Evolutionary conservation across 1,139 yeast genomes (phyloP).

Genomic region (Geotrichum fermentans): DNA sequence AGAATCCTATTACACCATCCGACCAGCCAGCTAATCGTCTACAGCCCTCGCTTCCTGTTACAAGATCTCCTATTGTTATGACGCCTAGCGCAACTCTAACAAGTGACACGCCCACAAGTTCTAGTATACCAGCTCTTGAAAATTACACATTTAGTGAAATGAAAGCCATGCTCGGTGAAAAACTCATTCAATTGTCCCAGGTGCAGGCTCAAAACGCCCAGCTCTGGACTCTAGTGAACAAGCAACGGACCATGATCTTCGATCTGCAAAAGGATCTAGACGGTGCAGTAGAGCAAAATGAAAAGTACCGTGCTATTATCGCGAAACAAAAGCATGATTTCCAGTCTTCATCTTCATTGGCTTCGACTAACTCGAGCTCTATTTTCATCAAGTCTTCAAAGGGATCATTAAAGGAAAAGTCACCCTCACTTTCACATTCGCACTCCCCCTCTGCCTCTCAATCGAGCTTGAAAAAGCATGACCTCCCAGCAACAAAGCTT

Average conservation of each 20-base stretch:
- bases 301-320: conserved; percentile 17
- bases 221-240: conserved; percentile 32
- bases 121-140: conserved; percentile 18
- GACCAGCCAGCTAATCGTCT: neutral
- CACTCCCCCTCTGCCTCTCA: conserved; percentile 1
- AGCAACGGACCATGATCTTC: conserved; percentile 33
- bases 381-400: neutral
- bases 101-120: conserved; percentile 3
- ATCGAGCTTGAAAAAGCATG: neutral
- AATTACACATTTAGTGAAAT: conserved; percentile 18
- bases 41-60: neutral
- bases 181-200: conserved; percentile 23
- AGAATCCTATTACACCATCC: neutral
- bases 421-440: neutral
- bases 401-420: neutral
- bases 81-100: conserved; percentile 2
- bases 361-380: conserved; percentile 1
- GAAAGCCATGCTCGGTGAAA: conserved; percentile 19
- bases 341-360: conserved; percentile 6
- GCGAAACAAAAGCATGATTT: conserved; percentile 7
- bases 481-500: neutral
- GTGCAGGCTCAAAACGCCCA: conserved; percentile 32
- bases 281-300: conserved; percentile 26
- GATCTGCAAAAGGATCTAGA: conserved; percentile 33
- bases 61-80: conserved; percentile 6